Evolutionary conservation across 108 stramenopile genomes (phyloP).

Genomic region (Skeletonema grethae): DNA sequence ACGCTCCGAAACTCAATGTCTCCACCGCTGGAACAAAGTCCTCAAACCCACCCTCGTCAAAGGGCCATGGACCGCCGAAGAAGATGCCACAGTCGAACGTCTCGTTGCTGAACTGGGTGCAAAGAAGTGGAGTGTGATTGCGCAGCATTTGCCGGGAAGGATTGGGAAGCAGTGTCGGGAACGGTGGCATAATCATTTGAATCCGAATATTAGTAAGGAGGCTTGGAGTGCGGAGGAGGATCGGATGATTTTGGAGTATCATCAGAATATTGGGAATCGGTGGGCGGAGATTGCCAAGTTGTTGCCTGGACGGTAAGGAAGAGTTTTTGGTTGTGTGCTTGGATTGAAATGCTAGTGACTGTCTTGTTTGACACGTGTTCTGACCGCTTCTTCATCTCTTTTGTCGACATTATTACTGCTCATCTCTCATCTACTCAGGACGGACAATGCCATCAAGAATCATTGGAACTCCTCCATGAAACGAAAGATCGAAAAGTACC

Average conservation of each 20-base stretch:
- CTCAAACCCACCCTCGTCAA: constrained; percentile 77
- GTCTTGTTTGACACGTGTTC: too few species aligned
- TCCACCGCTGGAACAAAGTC: constrained; percentile 76
- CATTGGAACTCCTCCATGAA: constrained; percentile 95
- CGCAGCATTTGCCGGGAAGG: constrained; percentile 86
- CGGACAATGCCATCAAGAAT: constrained; percentile 99
- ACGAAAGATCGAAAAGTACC: constrained; percentile 76
- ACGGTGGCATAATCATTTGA: constrained; percentile 96
- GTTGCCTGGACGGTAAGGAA: constrained; percentile 80
- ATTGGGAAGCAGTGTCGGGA: constrained; percentile 97
- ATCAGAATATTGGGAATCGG: constrained; percentile 70
- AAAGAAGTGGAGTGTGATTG: constrained; percentile 89
- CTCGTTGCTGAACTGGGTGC: constrained; percentile 71
- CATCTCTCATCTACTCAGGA: constrained; percentile 54
- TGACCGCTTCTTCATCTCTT: background rate
- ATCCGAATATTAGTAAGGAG: constrained; percentile 89
- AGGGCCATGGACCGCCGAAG: constrained; percentile 91
- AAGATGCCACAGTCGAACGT: constrained; percentile 82
- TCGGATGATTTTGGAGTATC: constrained; percentile 67
- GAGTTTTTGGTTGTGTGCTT: constrained; percentile 1
- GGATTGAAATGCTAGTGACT: too few species aligned
- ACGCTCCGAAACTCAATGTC: constrained; percentile 73
- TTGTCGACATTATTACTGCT: background rate
- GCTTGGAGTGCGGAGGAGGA: constrained; percentile 94
- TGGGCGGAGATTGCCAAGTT: constrained; percentile 92